Base-by-base conservation (phyloP, 148 eudicot genomes). In the Camellia sinensis region DNA sequence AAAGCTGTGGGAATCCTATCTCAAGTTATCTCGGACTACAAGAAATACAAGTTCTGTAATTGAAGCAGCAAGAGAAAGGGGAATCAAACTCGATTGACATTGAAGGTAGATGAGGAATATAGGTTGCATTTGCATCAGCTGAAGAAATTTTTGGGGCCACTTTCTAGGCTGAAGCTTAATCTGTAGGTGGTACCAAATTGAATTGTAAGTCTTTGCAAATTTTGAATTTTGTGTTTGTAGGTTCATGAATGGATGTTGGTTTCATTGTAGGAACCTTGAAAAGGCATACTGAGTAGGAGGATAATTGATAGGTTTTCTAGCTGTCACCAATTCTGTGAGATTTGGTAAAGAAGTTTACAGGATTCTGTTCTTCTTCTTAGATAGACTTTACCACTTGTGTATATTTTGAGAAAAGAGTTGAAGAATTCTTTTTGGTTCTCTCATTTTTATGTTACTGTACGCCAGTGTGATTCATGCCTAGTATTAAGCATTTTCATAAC, bases 1-100 rank as follows among this genome's bases (percentile, higher is more conserved):
- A 7, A 86, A 80, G 41, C 74, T 92, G 71, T 92, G 94, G 97
- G 83, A 89, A 54, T 92, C 93, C 7, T 89, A 84, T 84, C 90
- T 81, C 57, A 54, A 73, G 40, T 67, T 82, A n/a, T 82, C 84
- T n/a, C 57, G 7, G 37, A 73, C 59, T 6, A 67, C 85, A 3
- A 78, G 80, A 63, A 80, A 78, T 82, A 78, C 60, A 43, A 73
- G 57, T 63, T 63, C 78, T 18, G 85, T 90, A 21, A 72, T 83
- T 54, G 84, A 87, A 81, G 88, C 85, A 12, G 97, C 97, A 22
- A 86, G 78, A 77, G 89, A 77, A 66, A 89, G 81, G 77, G 97
- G 93, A 53, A 85, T 92, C 44, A 79, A 78, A 61, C 75, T 90
- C 74, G 80, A 75, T 50, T 79, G 75, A 76, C 78, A 81, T 67